Evolutionary conservation across 2,329 filamentous ascomycete species (phyloP), one percentile per base, ranked within the genome.

Genomic region (Gaeumannomyces sp.): DNA sequence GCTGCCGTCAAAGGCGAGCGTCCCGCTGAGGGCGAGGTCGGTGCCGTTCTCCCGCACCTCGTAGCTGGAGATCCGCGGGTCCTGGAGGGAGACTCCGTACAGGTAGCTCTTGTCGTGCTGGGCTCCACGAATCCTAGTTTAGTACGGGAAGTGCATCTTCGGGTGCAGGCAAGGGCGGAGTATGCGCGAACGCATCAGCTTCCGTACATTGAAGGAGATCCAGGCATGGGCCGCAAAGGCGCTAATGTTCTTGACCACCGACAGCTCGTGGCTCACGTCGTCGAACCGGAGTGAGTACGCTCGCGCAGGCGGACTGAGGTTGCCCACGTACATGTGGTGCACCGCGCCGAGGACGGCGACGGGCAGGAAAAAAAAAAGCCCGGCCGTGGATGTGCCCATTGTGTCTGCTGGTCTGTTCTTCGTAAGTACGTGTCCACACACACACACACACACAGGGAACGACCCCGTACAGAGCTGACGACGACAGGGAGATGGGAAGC

Each of bases 241-340:
- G 19, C 59, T 62, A 19, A 67, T 66, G 31, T 65, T 84, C 75
- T 89, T 87, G 71, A 88, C 76, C 71, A 89, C 70, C 60, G 83
- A 81, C 68, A 89, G 72, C 14, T 81, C 81, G 66, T 86, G 73
- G 3, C 80, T 81, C 72, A 87, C 83, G 70, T 89, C 86, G 71
- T 90, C 85, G 71, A 89, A 89, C 63, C 83, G 80, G 63, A 89
- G 81, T 1, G 86, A 88, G 72, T 88, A 88, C 68, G 89, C 87
- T 66, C 85, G 83, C 63, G 86, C 86, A 67, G 87, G 86, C 64
- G 81, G 81, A 63, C 82, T 85, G 83, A 87, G 89, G 61, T 87
- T 89, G 61, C 86, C 86, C 67, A 89, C 81, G 82, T 89, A 89
- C 65, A 90, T 75, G 78, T 88, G 85, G 73, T 89, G 87, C 72